Evolutionary conservation across 2,329 filamentous ascomycete species (phyloP).

Genomic region (Colletotrichum tropicale): DNA sequence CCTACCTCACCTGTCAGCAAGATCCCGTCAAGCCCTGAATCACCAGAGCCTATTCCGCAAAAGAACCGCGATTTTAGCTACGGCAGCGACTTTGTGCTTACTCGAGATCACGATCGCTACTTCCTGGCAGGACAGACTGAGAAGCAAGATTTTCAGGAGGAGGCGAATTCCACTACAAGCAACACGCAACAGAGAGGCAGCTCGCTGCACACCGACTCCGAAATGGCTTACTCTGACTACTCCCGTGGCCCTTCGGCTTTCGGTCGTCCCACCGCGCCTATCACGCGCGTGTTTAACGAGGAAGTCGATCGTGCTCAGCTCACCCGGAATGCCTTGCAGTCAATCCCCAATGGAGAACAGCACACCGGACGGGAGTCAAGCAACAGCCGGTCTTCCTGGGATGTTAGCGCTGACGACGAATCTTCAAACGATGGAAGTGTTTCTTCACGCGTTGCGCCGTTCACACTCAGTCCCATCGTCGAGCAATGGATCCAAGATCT

Average conservation of each 20-base stretch:
- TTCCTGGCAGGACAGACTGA: background rate
- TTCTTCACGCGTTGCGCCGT: background rate
- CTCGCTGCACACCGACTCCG: background rate
- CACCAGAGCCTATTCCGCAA: background rate
- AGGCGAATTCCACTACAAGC: background rate
- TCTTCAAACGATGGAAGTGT: background rate
- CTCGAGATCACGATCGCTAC: background rate
- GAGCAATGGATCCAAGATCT: background rate
- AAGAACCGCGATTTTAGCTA: background rate
- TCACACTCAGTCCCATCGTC: background rate
- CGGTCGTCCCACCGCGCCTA: background rate
- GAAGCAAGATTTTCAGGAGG: background rate
- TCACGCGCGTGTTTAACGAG: background rate
- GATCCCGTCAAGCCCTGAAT: background rate
- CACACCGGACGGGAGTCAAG: background rate
- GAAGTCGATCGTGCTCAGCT: background rate
- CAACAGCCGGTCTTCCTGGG: constrained; percentile 11
- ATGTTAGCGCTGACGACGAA: background rate
- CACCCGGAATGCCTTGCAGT: background rate
- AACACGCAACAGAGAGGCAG: background rate
- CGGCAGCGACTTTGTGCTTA: background rate
- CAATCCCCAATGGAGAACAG: background rate
- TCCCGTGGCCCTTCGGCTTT: background rate
- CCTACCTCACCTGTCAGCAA: background rate
- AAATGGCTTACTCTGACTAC: background rate